These are phyloP conservation scores for Ceratocystis cubensis DNA, from an alignment of 2,329 filamentous ascomycete species.

Conservation along the genomic window DNA sequence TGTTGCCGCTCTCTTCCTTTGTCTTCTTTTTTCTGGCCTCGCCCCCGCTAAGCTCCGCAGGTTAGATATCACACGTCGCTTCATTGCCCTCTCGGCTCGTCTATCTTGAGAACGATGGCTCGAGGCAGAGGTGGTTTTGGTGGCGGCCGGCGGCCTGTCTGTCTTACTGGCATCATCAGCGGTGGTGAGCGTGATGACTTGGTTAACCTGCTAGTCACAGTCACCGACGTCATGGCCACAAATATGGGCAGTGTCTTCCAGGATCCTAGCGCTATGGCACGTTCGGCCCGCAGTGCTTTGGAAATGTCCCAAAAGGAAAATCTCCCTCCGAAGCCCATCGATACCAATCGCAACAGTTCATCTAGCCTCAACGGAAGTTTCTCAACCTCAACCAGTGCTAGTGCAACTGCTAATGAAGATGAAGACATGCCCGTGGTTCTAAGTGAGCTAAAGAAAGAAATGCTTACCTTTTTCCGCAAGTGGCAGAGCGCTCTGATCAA, in stretches of 20 bases:
- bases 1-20: background rate
- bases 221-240: slow-evolving; percentile 44
- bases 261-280: background rate
- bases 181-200: slow-evolving; percentile 41
- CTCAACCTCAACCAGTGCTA: background rate
- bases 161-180: slow-evolving; percentile 39
- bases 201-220: slow-evolving; percentile 37
- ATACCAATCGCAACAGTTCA: slow-evolving; percentile 23
- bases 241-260: slow-evolving; percentile 41
- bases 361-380: slow-evolving; percentile 11
- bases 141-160: slow-evolving; percentile 35
- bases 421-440: slow-evolving; percentile 35
- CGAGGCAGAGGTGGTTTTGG: slow-evolving; percentile 29
- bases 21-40: background rate
- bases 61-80: background rate
- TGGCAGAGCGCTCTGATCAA: slow-evolving; percentile 63
- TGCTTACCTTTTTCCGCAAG: slow-evolving; percentile 60
- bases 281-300: background rate
- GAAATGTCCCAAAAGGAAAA: slow-evolving; percentile 19
- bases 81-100: background rate
- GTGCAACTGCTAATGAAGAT: slow-evolving; percentile 23
- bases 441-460: slow-evolving; percentile 55
- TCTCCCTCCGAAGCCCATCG: slow-evolving; percentile 5
- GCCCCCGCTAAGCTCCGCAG: background rate
- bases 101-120: slow-evolving; percentile 28